Base-by-base conservation (phyloP, 345 rosid genomes). In the Citrus hindsii region DNA sequence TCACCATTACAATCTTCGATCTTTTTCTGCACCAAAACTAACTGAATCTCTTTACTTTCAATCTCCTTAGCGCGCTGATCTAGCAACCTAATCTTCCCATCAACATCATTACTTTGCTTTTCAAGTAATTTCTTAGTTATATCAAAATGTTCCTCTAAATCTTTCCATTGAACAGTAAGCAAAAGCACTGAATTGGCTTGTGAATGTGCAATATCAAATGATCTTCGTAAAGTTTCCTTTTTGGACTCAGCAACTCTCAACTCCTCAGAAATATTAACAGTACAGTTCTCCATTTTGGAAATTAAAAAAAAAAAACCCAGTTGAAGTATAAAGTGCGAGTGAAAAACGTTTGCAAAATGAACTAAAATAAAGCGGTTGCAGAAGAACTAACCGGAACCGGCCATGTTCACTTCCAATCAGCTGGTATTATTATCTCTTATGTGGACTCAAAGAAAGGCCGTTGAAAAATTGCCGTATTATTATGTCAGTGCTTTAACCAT, bases 1-100 rank as follows among this genome's bases (percentile, higher is more conserved):
- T 79, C 65, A 76, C n/a, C 13, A 19, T 25, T 19, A 75, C 67
- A 60, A 5, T 70, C 73, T 19, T 48, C 77, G 16, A 78, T 30
- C 55, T 35, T 64, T 59, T 72, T 73, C 30, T 79, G 28, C 24
- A 61, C 30, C 40, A 7, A 58, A 28, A 13, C 30, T 71, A 79
- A 71, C 53, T 80, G 60, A 21, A 42, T 38, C 59, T 61, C 51
- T 68, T 69, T 69, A 48, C 46, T 24, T 8, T 46, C 61, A 72
- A 79, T 55, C 46, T 51, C 59, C 2, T 4, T 10, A 7, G 40
- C 68, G n/a, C 76, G 78, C 59, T 67, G 67, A 62, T 19, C 38
- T 18, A 76, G 24, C 22, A 28, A 35, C 9, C 14, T 6, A 30
- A 28, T 27, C n/a, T 65, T 65, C 38, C 1, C 3, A 65, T 16